phyloP scores from a whole-genome alignment of 805 yeast species.

The Saccharomycopsis capsularis region DNA sequence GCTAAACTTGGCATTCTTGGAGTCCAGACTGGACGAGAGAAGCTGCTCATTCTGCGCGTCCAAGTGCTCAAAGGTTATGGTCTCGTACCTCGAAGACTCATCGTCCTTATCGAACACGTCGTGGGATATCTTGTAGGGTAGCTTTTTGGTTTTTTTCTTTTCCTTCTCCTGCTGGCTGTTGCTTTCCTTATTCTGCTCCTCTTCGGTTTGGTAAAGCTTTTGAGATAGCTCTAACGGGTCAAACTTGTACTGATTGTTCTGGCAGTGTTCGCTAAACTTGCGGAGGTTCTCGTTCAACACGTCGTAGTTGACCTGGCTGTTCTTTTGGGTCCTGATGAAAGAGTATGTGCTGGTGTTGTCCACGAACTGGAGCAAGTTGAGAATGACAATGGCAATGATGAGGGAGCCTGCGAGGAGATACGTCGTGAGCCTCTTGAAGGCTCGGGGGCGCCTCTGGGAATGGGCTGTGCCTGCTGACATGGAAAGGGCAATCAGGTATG shows the following conservation, averaged over 20 bases:
- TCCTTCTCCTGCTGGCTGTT: too few relatives aligned
- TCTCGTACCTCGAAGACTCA: constrained; percentile 1
- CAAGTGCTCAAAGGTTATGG: neutral
- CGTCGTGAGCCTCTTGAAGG: neutral
- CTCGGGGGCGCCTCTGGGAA: too few relatives aligned
- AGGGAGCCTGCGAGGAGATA: neutral
- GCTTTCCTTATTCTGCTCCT: too few relatives aligned
- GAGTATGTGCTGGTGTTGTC: neutral
- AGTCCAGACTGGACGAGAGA: too few relatives aligned
- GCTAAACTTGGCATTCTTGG: neutral
- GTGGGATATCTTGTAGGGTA: neutral
- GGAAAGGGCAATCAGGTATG: too few relatives aligned
- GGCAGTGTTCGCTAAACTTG: neutral
- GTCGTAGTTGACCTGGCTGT: neutral
- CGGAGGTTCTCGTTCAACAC: neutral
- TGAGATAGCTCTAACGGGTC: neutral
- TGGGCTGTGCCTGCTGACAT: too few relatives aligned
- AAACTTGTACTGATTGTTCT: neutral
- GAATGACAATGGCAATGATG: neutral
- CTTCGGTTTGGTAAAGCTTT: too few relatives aligned
- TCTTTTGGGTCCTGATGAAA: neutral
- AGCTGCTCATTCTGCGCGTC: neutral
- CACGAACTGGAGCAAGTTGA: neutral
- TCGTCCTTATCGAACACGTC: constrained; percentile 2
- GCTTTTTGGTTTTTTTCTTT: too few relatives aligned